Base-by-base conservation (phyloP, 306 rosid species). In the Luffa acutangula region DNA sequence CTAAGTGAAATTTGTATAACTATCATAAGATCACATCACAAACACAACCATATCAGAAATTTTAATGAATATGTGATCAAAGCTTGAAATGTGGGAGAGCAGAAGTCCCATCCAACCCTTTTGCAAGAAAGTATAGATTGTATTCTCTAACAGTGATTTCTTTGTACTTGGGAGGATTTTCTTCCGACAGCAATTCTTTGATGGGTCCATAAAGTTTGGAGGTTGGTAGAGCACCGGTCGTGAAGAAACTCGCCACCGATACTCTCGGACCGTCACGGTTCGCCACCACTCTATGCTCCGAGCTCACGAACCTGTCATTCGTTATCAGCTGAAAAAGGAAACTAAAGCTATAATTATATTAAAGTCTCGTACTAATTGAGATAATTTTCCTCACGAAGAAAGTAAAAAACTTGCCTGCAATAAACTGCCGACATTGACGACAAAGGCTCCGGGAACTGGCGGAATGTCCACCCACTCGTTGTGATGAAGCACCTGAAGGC, bases 161-260 rank as follows among this genome's bases (percentile, higher is more conserved):
- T 59, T 54, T 80, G 42, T 86, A 91, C 42, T 82, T 64, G 4
- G 89, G 81, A 33, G 90, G 88, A 33, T 83, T 82, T 51, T 87
- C 82, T 82, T 90, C 91, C 0, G 89, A 86, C 74, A 85, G 13
- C 37, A 90, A 73, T 65, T 90, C 89, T 78, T 90, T 84, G 31
- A 89, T 86, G 3, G 93, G 96, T 75, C 90, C 86, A 72, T 84
- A 89, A 37, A 70, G 36, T 80, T 52, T 87, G 1, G 77, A 70
- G 20, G 73, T 75, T 20, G 13, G 63, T 5, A 18, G 18, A 12
- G 9, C 0, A 31, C 39, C 49, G 6, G 78, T 64, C 3, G 53
- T 13, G 75, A 80, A 86, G 41, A 77, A 66, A 21, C 59, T 6
- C 9, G 83, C 59, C 34, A 87, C 65, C 0, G 83, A 82, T 3